Percentiles rank a stretch among this genome's conserved stretches.
Evolutionary conservation across 208 protist genomes (phyloP).

Genomic region (Leishmania lainsoni): DNA sequence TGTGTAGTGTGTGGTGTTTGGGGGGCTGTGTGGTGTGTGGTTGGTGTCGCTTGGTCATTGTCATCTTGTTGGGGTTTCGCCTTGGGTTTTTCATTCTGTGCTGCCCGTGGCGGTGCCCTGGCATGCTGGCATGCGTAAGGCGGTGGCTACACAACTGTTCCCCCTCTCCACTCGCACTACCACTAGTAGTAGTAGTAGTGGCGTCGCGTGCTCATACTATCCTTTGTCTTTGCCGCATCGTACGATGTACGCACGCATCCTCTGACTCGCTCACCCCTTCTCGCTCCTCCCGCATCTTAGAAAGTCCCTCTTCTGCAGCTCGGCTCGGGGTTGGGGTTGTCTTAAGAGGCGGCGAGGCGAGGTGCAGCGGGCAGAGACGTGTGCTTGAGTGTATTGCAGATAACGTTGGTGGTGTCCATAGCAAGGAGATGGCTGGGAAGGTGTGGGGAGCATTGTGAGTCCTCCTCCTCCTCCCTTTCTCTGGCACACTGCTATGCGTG

Average conservation of each 20-base stretch:
- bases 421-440: not conserved
- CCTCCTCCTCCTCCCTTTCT: not conserved
- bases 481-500: too few relatives aligned
- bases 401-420: too few relatives aligned
- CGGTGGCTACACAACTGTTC: not conserved
- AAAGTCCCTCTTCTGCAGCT: not conserved
- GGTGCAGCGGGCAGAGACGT: not conserved
- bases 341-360: not conserved
- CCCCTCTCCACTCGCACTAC: not conserved
- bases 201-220: not conserved
- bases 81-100: not conserved
- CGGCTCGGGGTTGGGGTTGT: too few relatives aligned
- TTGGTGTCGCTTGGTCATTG: not conserved
- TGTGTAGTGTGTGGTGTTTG: not conserved
- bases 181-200: constrained; percentile 3
- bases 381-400: not conserved
- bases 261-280: not conserved
- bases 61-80: not conserved
- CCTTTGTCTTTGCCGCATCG: not conserved
- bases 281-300: not conserved
- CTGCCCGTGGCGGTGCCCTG: not conserved
- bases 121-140: not conserved
- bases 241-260: not conserved
- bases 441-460: not conserved
- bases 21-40: not conserved